Base-by-base conservation (phyloP, 202 grass and related monocot species). In the Zoysia matrella region DNA sequence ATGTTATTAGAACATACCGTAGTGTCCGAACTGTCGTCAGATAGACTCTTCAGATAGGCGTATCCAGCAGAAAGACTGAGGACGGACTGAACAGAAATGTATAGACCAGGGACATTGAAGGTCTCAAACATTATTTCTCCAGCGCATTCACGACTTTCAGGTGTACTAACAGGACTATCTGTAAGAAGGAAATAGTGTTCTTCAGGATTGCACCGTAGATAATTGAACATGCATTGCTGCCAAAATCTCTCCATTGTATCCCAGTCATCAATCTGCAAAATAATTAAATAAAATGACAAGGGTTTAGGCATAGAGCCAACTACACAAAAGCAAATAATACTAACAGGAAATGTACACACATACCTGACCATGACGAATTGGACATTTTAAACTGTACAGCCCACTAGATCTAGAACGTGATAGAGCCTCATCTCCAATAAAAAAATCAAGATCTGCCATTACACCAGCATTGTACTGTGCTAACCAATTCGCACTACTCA, bases 121-220 rank as follows among this genome's bases (percentile, higher is more conserved):
- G 95, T 98, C 80, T 98, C 95, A 69, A 98, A 98, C 95, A 98
- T 98, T 65, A 98, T 98, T 89, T 98, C 95, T 52, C 95, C 95
- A 16, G 82, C 78, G 84, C 90, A 98, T 85, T 98, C 95, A 80
- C 95, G 90, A 87, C 93, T 92, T 92, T 98, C 95, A 71, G 95
- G 95, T 53, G 92, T 73, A 66, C 84, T 90, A 51, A 87, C 87
- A 48, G 95, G 95, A 65, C 95, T 98, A 68, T 98, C 95, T 0
- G 95, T 95, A 53, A 98, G 83, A 83, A 98, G 87, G 56, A 98
- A 98, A 80, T 95, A 98, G n/a, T 98, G 95, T 36, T 98, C 95
- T 77, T 98, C 88, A 8, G 95, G 95, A 86, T 95, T 94, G 69
- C 95, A 95, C 11, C 86, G 87, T 41, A 98, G 78, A 86, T 98